Conservation (phyloP, 2,329 filamentous ascomycete genomes). For the Botryosphaeria agaves region DNA sequence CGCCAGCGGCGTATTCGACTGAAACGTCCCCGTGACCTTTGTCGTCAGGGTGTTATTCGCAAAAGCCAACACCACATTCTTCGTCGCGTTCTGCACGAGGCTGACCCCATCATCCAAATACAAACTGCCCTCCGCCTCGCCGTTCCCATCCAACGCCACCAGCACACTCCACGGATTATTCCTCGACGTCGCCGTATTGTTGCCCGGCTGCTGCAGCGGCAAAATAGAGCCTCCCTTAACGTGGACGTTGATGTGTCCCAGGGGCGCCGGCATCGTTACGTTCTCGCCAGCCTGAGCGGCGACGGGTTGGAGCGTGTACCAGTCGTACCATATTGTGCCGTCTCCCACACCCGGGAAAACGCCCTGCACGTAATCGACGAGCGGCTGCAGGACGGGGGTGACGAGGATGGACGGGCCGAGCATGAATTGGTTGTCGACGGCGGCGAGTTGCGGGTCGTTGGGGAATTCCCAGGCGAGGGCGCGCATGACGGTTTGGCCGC, state of each 20-base stretch:
- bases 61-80: slow-evolving; percentile 7
- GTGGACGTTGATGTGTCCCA: slow-evolving; percentile 10
- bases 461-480: slow-evolving; percentile 12
- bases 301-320: slow-evolving; percentile 9
- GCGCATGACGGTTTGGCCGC: slow-evolving; percentile 9
- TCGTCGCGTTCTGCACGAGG: slow-evolving; percentile 9
- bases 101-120: slow-evolving; percentile 12
- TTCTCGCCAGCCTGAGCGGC: slow-evolving; percentile 8
- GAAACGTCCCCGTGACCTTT: slow-evolving; percentile 8
- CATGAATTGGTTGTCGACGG: slow-evolving; percentile 12
- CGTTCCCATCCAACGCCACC: slow-evolving; percentile 9
- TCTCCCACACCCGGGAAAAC: slow-evolving; percentile 10
- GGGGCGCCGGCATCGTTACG: slow-evolving; percentile 9
- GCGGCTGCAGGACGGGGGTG: slow-evolving; percentile 9
- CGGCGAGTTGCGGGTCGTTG: slow-evolving; percentile 8
- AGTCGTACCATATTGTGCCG: slow-evolving; percentile 12
- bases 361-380: slow-evolving; percentile 9
- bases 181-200: slow-evolving; percentile 6
- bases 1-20: slow-evolving; percentile 8
- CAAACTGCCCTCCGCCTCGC: slow-evolving; percentile 3
- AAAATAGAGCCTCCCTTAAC: slow-evolving; percentile 8
- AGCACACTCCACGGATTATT: slow-evolving; percentile 9
- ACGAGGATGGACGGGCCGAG: slow-evolving; percentile 9
- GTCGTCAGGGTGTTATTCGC: slow-evolving; percentile 7
- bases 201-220: slow-evolving; percentile 8